A percentile compares a stretch with the other conserved stretches of the same genome.
These are phyloP conservation scores for Pleurozium schreberi DNA, from an alignment of 225 moss, liverwort and hornwort species.

Conservation along the genomic window DNA sequence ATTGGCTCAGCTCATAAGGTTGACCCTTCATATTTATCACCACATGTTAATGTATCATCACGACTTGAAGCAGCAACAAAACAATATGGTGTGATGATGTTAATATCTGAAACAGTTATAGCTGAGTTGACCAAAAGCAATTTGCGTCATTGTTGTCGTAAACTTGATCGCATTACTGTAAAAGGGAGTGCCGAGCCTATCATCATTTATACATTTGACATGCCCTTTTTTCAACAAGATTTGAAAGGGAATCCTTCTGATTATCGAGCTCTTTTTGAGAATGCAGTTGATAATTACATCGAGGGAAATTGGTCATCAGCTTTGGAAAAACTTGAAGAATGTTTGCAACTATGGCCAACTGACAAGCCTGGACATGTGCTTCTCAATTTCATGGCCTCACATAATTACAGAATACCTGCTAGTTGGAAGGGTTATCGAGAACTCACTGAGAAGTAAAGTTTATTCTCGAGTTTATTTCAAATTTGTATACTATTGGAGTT, in stretches of 20 bases:
- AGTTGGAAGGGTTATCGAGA: constrained; percentile 90
- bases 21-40: constrained; percentile 87
- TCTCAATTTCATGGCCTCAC: constrained; percentile 78
- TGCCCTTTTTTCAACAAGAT: constrained; percentile 85
- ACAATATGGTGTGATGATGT: constrained; percentile 89
- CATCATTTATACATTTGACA: constrained; percentile 86
- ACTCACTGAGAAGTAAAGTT: constrained; percentile 30
- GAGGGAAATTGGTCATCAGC: constrained; percentile 78
- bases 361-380: constrained; percentile 86
- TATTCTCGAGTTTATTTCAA: background rate
- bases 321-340: constrained; percentile 82
- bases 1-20: constrained; percentile 98
- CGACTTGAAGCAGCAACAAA: constrained; percentile 92
- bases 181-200: constrained; percentile 87
- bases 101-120: constrained; percentile 90
- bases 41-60: constrained; percentile 95
- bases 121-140: constrained; percentile 84
- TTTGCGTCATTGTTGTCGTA: constrained; percentile 76
- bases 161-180: constrained; percentile 86
- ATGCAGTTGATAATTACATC: constrained; percentile 87
- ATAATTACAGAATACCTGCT: constrained; percentile 58
- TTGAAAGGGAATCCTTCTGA: constrained; percentile 65
- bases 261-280: constrained; percentile 73
- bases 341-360: constrained; percentile 72
- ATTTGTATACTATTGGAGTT: background rate